Evolutionary conservation across 768 basidiomycete genomes (phyloP).

Genomic region (Suillus occidentalis): DNA sequence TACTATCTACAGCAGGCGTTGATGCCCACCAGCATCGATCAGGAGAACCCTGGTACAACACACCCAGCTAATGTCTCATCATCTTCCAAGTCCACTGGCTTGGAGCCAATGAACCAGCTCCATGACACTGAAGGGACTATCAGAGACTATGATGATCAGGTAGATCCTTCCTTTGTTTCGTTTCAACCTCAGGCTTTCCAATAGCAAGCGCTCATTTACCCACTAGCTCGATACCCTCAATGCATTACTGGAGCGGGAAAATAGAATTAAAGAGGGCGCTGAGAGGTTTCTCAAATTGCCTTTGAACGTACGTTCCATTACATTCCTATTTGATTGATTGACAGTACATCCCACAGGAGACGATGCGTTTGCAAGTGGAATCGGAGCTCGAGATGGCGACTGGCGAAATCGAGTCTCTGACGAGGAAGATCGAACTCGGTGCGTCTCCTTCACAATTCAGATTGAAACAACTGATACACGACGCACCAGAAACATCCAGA

Average conservation of each 20-base stretch:
- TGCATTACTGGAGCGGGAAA: conserved; percentile 70
- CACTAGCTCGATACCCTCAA: conserved; percentile 66
- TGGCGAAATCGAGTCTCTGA: conserved; percentile 68
- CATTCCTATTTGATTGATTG: background rate
- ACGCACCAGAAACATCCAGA: conserved; percentile 31
- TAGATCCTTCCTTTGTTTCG: conserved; percentile 12
- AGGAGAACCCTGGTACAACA: conserved; percentile 23
- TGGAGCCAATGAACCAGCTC: conserved; percentile 24
- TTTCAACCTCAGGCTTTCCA: background rate
- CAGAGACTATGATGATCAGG: conserved; percentile 30
- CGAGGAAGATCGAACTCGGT: conserved; percentile 50
- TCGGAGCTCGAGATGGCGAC: conserved; percentile 76
- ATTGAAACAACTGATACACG: conserved; percentile 8
- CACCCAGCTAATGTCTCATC: conserved; percentile 30
- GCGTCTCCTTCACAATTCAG: conserved; percentile 7
- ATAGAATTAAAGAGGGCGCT: conserved; percentile 87
- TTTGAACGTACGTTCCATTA: conserved; percentile 40
- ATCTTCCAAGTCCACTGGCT: conserved; percentile 30
- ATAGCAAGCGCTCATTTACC: background rate
- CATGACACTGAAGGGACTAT: conserved; percentile 24
- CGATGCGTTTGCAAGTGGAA: conserved; percentile 71
- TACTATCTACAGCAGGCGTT: conserved; percentile 5
- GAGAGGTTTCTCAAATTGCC: conserved; percentile 82
- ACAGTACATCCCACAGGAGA: conserved; percentile 39
- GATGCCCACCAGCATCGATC: conserved; percentile 33